Percentiles rank a stretch among this genome's conserved stretches.
These are phyloP conservation scores for Epichloe coenophiala DNA, from an alignment of 2,329 filamentous ascomycete species.

Conservation along the genomic window DNA sequence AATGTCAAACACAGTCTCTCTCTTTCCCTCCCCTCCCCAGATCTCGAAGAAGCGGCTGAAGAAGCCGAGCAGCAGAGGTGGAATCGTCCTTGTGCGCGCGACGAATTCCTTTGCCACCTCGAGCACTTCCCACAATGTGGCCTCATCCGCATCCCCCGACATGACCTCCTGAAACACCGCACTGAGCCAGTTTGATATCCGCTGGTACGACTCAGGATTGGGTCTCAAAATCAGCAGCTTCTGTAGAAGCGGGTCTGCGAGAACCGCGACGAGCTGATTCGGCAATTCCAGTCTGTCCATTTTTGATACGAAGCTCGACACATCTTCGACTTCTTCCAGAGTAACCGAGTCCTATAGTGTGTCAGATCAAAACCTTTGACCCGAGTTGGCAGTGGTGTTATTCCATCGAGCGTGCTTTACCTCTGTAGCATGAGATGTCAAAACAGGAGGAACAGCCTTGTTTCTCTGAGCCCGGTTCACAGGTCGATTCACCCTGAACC, in stretches of 20 bases:
- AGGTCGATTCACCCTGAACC: slow-evolving; percentile 50
- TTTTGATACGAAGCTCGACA: slow-evolving; percentile 54
- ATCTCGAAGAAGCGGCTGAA: slow-evolving; percentile 37
- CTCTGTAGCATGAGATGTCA: slow-evolving; percentile 61
- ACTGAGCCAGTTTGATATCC: slow-evolving; percentile 46
- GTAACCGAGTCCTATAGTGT: slow-evolving; percentile 41
- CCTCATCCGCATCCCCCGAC: slow-evolving; percentile 34
- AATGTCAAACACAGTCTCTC: slow-evolving; percentile 41
- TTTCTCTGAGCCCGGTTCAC: slow-evolving; percentile 14
- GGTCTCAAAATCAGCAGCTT: slow-evolving; percentile 59
- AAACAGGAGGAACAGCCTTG: slow-evolving; percentile 50
- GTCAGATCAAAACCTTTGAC: too few species aligned
- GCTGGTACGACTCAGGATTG: slow-evolving; percentile 33
- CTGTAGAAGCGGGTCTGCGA: slow-evolving; percentile 65
- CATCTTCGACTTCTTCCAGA: slow-evolving; percentile 66
- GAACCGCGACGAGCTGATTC: slow-evolving; percentile 65
- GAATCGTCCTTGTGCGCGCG: slow-evolving; percentile 38
- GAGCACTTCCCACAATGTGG: slow-evolving; percentile 38
- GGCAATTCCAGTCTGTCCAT: slow-evolving; percentile 70
- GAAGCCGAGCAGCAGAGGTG: slow-evolving; percentile 34
- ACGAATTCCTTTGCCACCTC: slow-evolving; percentile 43
- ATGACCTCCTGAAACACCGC: slow-evolving; percentile 42
- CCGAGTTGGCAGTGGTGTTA: too few species aligned
- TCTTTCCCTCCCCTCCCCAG: slow-evolving; percentile 50
- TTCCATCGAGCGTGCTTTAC: slow-evolving; percentile 22